phyloP scores from a whole-genome alignment of 2,329 filamentous ascomycete genomes.

The Aspergillus uvarum region DNA sequence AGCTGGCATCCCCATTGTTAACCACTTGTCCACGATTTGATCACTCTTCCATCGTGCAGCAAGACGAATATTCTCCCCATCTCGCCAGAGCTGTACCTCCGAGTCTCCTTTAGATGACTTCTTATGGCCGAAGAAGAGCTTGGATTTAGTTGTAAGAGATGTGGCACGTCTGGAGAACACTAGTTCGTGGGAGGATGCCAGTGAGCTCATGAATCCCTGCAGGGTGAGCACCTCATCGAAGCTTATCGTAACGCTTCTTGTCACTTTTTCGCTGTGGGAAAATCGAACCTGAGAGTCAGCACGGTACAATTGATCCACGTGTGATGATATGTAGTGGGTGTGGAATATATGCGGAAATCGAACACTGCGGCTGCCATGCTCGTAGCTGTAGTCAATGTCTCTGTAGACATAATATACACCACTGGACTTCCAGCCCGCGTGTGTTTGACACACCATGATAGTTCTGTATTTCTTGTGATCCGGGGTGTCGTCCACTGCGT shows the following conservation, averaged over 20 bases:
- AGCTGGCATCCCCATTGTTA: constrained; percentile 26
- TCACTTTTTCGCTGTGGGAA: constrained; percentile 32
- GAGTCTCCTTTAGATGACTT: constrained; percentile 29
- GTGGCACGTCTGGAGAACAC: constrained; percentile 28
- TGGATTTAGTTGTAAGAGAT: constrained; percentile 28
- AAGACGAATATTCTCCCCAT: constrained; percentile 24
- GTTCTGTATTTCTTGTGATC: constrained; percentile 35
- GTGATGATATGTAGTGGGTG: constrained; percentile 33
- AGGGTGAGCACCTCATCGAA: constrained; percentile 23
- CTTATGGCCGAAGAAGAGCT: constrained; percentile 21
- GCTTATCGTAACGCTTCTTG: constrained; percentile 15
- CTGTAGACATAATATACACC: constrained; percentile 32
- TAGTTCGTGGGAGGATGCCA: constrained; percentile 28
- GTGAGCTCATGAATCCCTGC: constrained; percentile 28
- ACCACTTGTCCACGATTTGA: constrained; percentile 29
- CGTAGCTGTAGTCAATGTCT: constrained; percentile 29
- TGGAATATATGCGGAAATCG: constrained; percentile 27
- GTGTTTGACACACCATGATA: constrained; percentile 22
- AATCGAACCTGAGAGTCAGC: constrained; percentile 26
- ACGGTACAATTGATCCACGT: constrained; percentile 31
- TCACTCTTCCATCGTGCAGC: constrained; percentile 29
- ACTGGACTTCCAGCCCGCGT: constrained; percentile 25
- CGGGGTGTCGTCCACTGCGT: constrained; percentile 26
- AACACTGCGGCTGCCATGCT: constrained; percentile 24
- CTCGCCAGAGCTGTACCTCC: constrained; percentile 32